Evolutionary conservation across 83 land plant species (phyloP), one percentile per base, ranked within the genome.

Genomic region (Isoetes engelmannii): DNA sequence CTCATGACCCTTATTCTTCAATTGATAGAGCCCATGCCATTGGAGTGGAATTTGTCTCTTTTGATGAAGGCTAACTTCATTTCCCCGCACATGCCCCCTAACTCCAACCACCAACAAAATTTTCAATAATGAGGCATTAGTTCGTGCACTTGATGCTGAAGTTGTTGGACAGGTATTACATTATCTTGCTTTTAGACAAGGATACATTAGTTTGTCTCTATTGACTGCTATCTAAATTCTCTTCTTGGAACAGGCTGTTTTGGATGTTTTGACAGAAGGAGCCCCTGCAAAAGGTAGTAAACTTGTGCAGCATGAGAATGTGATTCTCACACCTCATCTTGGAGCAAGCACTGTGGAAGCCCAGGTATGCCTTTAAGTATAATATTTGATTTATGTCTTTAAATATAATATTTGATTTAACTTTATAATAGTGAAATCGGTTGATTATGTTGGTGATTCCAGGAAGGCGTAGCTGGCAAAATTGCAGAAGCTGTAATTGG

Each of bases 201-300:
- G 12, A 3, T 3, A 51, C 2, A 51, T 1, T 10, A 51, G 0
- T 51, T 51, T 51, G 3, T 15, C 54, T 51, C n/a, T 15, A 10
- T 12, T 51, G 54, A n/a, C 54, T 15, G 54, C 3, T 51, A 12
- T 12, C 15, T 51, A 12, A n/a, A 10, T 51, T 51, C 15, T 15
- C n/a, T n/a, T n/a, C n/a, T n/a, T n/a, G n/a, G n/a, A n/a, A n/a
- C 82, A 92, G 95, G 97, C 97, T 15, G 96, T 96, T 10, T 82
- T 93, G 73, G 98, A 92, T 80, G 98, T 92, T 37, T 92, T 92
- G 70, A 83, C 92, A 4, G 80, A 69, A 58, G 98, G 2, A 93
- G 79, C 98, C 96, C 49, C 96, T 96, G 5, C 68, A 82, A 49
- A 73, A 77, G 48, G 89, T 37, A 80, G 84, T 84, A 81, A 82